Evolutionary conservation across 1,139 yeast genomes (phyloP), one percentile per base, ranked within the genome.

Genomic region (Kodamaea fungicola): DNA sequence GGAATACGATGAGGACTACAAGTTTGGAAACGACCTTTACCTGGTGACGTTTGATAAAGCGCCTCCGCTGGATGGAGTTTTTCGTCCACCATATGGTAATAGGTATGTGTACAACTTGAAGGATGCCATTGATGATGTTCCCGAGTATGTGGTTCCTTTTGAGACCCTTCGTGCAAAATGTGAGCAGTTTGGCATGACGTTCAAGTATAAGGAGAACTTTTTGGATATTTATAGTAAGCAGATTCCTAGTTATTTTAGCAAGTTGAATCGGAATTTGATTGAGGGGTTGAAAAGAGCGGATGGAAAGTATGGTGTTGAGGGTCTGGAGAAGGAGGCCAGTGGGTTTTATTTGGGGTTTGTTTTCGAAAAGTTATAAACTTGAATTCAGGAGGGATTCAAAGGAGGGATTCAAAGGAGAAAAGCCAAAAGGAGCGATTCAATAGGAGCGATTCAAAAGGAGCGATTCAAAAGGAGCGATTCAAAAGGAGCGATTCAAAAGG

Each of bases 91-190:
- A 0, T 90, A 71, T 57, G 98, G 98, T 0, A 86, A 89, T 59
- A 73, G 78, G 51, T 92, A 92, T 59, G 78, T 77, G 37, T 92
- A 87, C 56, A 87, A 73, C 64, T 66, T 92, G 43, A 81, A 82
- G 47, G 98, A 92, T 62, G 98, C 99, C 0, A 94, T 92, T 34
- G 97, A 88, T 46, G 83, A 92, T 52, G 97, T 92, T 7, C 97
- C 97, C 0, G 99, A 92, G 55, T 92, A 86, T 54, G 94, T 92
- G n/a, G 97, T 92, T 5, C 98, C 97, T 0, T 89, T 92, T 62
- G 97, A 92, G 52, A 78, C 84, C 0, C 76, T 92, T 42, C 72
- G 95, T 56, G 77, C 83, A 42, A 63, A 89, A 35, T 94, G 96
- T 34, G 90, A 83, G 55, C 95, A 88, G 43, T 85, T 81, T 57